phyloP scores from a whole-genome alignment of 176 grass and related monocot species.

The Raddia distichophylla region DNA sequence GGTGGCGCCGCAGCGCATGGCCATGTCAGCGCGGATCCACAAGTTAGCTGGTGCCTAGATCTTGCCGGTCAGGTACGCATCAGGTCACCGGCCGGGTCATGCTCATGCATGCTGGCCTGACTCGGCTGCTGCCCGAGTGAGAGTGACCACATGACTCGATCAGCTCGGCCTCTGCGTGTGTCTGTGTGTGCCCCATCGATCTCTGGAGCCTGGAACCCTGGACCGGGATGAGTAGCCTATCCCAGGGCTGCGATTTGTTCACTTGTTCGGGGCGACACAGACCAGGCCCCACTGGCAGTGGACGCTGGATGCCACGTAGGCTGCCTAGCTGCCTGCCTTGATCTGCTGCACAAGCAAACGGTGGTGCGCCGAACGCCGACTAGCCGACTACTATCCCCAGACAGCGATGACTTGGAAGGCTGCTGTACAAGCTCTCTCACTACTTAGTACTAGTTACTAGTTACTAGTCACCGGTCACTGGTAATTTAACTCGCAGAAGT shows the following conservation, averaged over 20 bases:
- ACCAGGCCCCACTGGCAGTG: neutral
- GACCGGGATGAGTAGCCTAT: neutral
- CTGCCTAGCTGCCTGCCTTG: neutral
- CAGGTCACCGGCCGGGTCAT: neutral
- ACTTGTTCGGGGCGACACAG: neutral
- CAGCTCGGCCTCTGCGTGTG: neutral
- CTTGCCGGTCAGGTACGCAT: neutral
- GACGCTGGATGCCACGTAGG: neutral
- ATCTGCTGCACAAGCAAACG: neutral
- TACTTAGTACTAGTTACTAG: no score
- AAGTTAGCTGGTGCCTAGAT: neutral
- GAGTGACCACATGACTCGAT: constrained; percentile 12
- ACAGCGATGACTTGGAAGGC: neutral
- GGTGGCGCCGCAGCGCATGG: neutral
- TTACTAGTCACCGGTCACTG: no score
- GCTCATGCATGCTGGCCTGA: neutral
- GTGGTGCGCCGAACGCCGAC: neutral
- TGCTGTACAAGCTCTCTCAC: neutral
- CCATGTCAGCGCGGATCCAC: neutral
- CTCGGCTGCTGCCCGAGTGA: neutral
- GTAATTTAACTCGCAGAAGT: neutral
- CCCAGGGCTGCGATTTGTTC: constrained; percentile 6
- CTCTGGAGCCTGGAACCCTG: neutral
- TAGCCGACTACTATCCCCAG: neutral
- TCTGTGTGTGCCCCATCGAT: neutral